These are phyloP conservation scores for Alternaria arbusti DNA, from an alignment of 2,329 filamentous ascomycete genomes.

Conservation along the genomic window DNA sequence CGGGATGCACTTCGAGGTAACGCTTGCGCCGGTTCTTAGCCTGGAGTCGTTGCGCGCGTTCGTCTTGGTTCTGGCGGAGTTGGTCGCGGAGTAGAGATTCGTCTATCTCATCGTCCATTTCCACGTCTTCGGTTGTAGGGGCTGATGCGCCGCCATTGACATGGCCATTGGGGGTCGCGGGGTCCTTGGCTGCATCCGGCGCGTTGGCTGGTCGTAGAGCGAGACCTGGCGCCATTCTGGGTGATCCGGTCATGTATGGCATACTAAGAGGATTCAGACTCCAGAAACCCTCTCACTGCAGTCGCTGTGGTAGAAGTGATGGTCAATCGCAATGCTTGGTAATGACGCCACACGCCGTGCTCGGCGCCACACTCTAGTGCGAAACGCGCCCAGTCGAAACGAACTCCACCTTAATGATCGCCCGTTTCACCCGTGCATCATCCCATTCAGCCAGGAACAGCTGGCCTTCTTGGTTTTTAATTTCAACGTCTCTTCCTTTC, in stretches of 20 bases:
- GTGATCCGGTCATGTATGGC: slow-evolving; percentile 32
- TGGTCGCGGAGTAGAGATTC: slow-evolving; percentile 17
- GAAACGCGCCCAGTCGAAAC: slow-evolving; percentile 29
- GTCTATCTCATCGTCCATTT: slow-evolving; percentile 22
- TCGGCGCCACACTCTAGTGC: slow-evolving; percentile 27
- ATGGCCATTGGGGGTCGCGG: slow-evolving; percentile 2
- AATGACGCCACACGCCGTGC: slow-evolving; percentile 5
- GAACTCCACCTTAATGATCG: slow-evolving; percentile 31
- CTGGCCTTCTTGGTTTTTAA: slow-evolving; percentile 36
- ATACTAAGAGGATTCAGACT: slow-evolving; percentile 12
- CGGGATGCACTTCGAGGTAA: slow-evolving; percentile 74
- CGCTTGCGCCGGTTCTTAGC: slow-evolving; percentile 78
- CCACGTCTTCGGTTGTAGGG: slow-evolving; percentile 14
- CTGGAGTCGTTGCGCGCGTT: slow-evolving; percentile 52
- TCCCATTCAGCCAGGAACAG: slow-evolving; percentile 33
- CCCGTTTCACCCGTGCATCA: slow-evolving; percentile 46
- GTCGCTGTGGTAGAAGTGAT: background rate
- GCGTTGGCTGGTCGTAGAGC: slow-evolving; percentile 28
- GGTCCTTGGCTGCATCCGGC: slow-evolving; percentile 9
- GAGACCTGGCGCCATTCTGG: slow-evolving; percentile 32
- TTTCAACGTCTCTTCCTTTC: slow-evolving; percentile 15
- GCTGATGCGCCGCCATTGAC: background rate
- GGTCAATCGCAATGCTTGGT: background rate
- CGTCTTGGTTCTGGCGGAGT: slow-evolving; percentile 22
- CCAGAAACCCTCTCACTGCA: background rate